Evolutionary conservation across 1,284 basidiomycete species (phyloP).

Genomic region (Erythrobasidium hasegawianum): DNA sequence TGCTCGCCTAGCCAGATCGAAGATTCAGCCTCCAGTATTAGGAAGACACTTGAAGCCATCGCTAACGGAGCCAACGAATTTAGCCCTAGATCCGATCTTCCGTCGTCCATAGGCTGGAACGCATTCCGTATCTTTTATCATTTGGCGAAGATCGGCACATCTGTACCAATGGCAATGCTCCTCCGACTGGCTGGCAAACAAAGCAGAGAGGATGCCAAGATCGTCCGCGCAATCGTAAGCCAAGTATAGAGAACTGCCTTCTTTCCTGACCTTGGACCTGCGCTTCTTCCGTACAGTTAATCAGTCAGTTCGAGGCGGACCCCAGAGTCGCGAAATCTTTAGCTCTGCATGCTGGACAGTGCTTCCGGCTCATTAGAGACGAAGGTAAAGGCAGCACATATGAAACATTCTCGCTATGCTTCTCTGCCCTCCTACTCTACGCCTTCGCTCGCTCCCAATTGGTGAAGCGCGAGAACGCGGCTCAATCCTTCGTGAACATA

Average conservation of each 20-base stretch:
- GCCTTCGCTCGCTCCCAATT: background rate
- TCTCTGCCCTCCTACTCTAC: background rate
- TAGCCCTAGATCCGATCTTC: too few species aligned
- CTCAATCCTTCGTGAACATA: too few species aligned
- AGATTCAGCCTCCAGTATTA: background rate
- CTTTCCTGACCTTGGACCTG: too few species aligned
- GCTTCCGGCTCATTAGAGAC: background rate
- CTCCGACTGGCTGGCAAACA: background rate
- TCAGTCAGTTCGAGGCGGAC: background rate
- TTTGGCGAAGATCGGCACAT: too few species aligned
- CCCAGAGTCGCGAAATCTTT: background rate
- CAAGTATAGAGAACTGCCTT: too few species aligned
- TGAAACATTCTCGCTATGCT: background rate
- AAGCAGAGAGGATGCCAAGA: background rate
- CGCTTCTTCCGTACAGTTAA: background rate
- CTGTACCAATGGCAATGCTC: background rate
- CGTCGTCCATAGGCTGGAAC: too few species aligned
- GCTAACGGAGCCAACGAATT: background rate
- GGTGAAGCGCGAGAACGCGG: too few species aligned
- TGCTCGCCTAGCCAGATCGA: background rate
- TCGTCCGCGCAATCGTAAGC: background rate
- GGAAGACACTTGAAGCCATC: background rate
- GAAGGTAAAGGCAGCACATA: background rate
- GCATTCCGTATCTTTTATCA: too few species aligned
- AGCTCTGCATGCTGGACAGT: slow-evolving; percentile 7